Evolutionary conservation across 306 rosid species (phyloP), one percentile per base, ranked within the genome.

Genomic region (Cicer chorassanicum): DNA sequence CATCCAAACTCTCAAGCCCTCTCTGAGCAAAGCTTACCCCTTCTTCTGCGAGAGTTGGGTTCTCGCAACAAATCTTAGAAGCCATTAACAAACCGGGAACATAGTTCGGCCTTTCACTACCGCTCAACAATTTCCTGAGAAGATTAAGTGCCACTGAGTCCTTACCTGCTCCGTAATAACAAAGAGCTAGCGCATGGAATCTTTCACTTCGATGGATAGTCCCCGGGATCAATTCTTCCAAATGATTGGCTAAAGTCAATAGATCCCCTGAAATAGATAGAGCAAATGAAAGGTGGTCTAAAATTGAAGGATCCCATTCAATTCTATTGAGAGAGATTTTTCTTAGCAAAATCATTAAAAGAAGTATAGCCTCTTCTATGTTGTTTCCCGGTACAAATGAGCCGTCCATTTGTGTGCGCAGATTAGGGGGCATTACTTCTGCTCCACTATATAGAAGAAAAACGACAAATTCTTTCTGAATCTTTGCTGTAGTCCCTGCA

Each of bases 301-400:
- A 77, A 84, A 92, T 89, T 68, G 99, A 95, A 51, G 93, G 97
- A 83, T 95, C 99, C 99, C 99, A 92, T 63, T 86, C 87, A 76
- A 92, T 95, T 89, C 82, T 89, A 50, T 82, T 83, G 10, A 88
- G 88, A 82, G 86, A 54, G 74, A 80, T 74, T 75, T 95, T 90
- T 75, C 91, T 89, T 45, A 92, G 75, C 69, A 95, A 85, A 81
- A 90, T 90, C 93, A 92, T 85, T 21, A 95, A 76, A 70, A 95
- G 86, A 78, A 95, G 99, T 71, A 92, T 90, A 80, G 99, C 95
- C 83, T 95, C 99, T 84, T 95, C 99, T 74, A 84, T 67, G 83
- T 90, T 95, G 85, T 81, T 90, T 73, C 80, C 86, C 4, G 98
- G 99, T 66, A 89, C 91, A 78, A 90, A 92, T 1, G 96, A 92